Evolutionary conservation across 2,329 filamentous ascomycete species (phyloP).

Genomic region (Fusarium xyrophilum): DNA sequence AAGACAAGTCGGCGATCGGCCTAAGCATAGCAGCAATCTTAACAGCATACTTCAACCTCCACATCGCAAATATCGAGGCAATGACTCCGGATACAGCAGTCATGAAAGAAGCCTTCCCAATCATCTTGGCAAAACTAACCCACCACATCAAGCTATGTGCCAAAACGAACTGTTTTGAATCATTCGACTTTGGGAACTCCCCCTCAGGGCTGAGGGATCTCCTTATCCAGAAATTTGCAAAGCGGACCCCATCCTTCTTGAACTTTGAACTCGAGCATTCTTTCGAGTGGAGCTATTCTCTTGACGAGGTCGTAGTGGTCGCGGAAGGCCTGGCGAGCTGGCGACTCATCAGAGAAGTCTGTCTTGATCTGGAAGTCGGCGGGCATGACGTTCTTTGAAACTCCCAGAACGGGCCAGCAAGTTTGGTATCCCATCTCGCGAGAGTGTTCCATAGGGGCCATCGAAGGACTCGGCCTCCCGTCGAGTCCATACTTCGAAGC

Average conservation of each 20-base stretch:
- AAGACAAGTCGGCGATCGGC: neutral
- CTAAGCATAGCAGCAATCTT: neutral
- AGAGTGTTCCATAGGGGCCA: slow-evolving; percentile 33
- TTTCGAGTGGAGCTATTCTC: neutral
- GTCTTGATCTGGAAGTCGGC: slow-evolving; percentile 7
- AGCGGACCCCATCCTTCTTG: slow-evolving; percentile 28
- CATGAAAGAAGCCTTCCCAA: slow-evolving; percentile 9
- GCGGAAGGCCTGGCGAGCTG: slow-evolving; percentile 8
- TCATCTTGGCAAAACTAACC: slow-evolving; percentile 28
- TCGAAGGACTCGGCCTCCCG: slow-evolving; percentile 5
- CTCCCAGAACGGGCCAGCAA: slow-evolving; percentile 22
- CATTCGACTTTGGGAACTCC: slow-evolving; percentile 18
- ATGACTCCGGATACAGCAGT: slow-evolving; percentile 8
- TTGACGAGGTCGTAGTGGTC: slow-evolving; percentile 13
- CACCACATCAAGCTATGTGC: slow-evolving; percentile 29
- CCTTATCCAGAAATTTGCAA: slow-evolving; percentile 14
- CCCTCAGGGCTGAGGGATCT: neutral
- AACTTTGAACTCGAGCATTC: slow-evolving; percentile 7
- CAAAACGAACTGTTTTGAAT: slow-evolving; percentile 24
- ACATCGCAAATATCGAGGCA: slow-evolving; percentile 22
- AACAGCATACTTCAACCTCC: slow-evolving; percentile 7
- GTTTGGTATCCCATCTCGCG: slow-evolving; percentile 1
- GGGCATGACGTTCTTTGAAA: slow-evolving; percentile 22
- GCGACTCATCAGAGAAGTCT: slow-evolving; percentile 16
- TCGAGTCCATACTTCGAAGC: slow-evolving; percentile 25